Evolutionary conservation across 805 yeast genomes (phyloP).

Genomic region (Saturnispora zaruensis): DNA sequence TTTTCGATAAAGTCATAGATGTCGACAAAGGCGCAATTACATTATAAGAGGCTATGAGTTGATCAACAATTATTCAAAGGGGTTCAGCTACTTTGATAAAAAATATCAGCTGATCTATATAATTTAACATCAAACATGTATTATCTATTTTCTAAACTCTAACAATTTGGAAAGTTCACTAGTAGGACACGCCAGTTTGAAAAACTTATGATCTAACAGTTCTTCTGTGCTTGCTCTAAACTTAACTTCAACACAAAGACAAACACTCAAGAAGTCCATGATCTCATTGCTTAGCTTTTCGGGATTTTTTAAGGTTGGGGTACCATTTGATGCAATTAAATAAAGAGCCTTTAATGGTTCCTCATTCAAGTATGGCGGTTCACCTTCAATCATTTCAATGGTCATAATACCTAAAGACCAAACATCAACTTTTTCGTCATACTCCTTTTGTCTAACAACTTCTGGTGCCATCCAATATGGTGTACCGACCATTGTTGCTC

Average conservation of each 20-base stretch:
- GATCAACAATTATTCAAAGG: background rate
- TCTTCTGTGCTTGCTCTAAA: constrained; percentile 89
- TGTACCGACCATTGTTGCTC: constrained; percentile 98
- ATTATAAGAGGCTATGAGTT: background rate
- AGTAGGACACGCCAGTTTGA: constrained; percentile 53
- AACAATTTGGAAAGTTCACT: constrained; percentile 51
- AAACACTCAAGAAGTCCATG: constrained; percentile 78
- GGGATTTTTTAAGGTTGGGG: constrained; percentile 86
- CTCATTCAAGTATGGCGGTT: constrained; percentile 95
- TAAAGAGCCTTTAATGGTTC: constrained; percentile 91
- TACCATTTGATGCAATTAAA: constrained; percentile 92
- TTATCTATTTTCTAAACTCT: constrained; percentile 23
- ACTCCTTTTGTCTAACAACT: constrained; percentile 88
- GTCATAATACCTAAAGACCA: constrained; percentile 99
- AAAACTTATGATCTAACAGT: constrained; percentile 66
- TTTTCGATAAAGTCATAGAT: constrained; percentile 31
- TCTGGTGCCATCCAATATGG: constrained; percentile 99
- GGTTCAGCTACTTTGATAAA: background rate
- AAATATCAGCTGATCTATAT: background rate
- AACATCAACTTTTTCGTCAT: constrained; percentile 93
- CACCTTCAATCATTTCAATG: constrained; percentile 98
- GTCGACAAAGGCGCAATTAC: constrained; percentile 6
- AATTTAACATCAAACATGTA: background rate
- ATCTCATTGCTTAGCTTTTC: constrained; percentile 63
- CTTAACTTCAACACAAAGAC: constrained; percentile 89